Conservation (phyloP, 2,329 filamentous ascomycete genomes). For the Xylaria sp. region DNA sequence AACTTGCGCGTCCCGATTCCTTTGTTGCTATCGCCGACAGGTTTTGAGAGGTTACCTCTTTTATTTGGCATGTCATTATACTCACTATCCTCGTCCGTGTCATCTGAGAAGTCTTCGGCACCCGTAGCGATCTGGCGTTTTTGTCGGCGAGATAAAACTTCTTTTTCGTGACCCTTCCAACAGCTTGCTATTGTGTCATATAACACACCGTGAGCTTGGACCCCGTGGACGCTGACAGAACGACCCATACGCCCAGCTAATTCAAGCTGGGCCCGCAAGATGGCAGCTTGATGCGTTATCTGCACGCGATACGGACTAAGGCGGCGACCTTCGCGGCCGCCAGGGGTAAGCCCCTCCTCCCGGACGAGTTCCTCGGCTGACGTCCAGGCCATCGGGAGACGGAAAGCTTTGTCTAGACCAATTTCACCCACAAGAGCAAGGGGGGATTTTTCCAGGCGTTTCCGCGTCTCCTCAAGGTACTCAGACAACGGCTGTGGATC, state of each 20-base stretch:
- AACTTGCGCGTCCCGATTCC: constrained; percentile 67
- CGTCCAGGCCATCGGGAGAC: constrained; percentile 72
- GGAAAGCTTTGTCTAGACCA: constrained; percentile 80
- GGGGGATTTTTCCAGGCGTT: constrained; percentile 67
- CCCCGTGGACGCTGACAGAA: constrained; percentile 77
- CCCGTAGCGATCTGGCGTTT: constrained; percentile 60
- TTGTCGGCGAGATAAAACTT: constrained; percentile 70
- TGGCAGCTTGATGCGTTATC: constrained; percentile 73
- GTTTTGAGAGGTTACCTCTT: not conserved
- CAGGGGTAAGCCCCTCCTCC: constrained; percentile 69
- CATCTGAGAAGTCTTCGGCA: constrained; percentile 59
- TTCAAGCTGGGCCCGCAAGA: constrained; percentile 75
- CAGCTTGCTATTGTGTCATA: constrained; percentile 72
- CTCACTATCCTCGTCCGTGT: constrained; percentile 54
- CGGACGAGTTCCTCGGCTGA: constrained; percentile 53
- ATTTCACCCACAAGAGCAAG: constrained; percentile 79
- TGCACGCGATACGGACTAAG: constrained; percentile 76
- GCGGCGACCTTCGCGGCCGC: constrained; percentile 74
- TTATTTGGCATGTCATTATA: constrained; percentile 40
- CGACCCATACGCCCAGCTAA: constrained; percentile 75
- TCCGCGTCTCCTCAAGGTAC: constrained; percentile 67
- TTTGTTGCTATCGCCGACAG: constrained; percentile 7
- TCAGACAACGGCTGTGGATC: constrained; percentile 68
- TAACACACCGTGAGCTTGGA: constrained; percentile 79
- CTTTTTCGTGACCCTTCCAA: constrained; percentile 77